These are phyloP conservation scores for Poa annua DNA, from an alignment of 176 grass and related monocot genomes.

Conservation along the genomic window DNA sequence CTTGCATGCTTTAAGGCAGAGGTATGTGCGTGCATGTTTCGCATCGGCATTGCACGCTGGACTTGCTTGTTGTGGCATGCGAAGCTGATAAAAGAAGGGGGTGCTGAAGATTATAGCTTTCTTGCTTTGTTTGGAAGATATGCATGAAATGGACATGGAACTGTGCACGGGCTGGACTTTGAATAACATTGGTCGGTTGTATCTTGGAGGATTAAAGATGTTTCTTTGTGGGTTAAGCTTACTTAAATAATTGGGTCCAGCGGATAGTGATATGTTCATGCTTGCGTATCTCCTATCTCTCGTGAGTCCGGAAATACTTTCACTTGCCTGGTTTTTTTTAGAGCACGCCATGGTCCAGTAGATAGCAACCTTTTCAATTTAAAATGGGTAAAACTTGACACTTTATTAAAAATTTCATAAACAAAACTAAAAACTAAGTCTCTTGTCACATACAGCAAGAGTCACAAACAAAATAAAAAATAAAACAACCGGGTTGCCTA, in stretches of 20 bases:
- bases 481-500: too few relatives aligned
- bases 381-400: too few relatives aligned
- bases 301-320: too few relatives aligned
- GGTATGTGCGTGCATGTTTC: neutral
- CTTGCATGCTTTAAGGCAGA: constrained; percentile 52
- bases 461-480: too few relatives aligned
- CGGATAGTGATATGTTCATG: too few relatives aligned
- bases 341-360: too few relatives aligned
- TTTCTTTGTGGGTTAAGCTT: constrained; percentile 25
- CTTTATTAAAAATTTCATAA: too few relatives aligned
- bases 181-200: neutral
- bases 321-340: too few relatives aligned
- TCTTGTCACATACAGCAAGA: too few relatives aligned
- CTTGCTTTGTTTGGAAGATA: constrained; percentile 36
- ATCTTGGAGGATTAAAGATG: neutral
- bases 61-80: constrained; percentile 12
- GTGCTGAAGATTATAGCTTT: neutral
- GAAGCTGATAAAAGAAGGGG: neutral
- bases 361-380: too few relatives aligned
- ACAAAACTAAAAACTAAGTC: too few relatives aligned
- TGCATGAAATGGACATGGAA: neutral
- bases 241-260: neutral
- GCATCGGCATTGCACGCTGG: neutral
- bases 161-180: neutral
- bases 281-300: too few relatives aligned